phyloP scores from a whole-genome alignment of 345 rosid species.

The Eucalyptus sp. region DNA sequence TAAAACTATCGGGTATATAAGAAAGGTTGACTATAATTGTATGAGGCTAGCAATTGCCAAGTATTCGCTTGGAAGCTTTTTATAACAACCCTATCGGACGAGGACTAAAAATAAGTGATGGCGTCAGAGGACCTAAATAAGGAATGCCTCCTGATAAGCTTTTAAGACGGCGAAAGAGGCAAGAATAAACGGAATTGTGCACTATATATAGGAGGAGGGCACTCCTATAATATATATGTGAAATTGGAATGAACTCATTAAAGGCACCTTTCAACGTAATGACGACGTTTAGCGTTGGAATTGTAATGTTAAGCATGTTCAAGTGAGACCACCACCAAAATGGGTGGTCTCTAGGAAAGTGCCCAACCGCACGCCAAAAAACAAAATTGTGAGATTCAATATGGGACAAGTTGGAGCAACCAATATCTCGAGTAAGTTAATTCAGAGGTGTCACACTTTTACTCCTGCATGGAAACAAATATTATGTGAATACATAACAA shows the following conservation, averaged over 20 bases:
- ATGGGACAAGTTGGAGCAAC: too few species aligned
- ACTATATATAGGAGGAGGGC: background rate
- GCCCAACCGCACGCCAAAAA: background rate
- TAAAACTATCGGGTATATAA: background rate
- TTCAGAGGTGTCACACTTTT: fast-evolving
- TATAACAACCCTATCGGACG: background rate
- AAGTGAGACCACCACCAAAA: background rate
- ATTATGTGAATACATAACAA: background rate
- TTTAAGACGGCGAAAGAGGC: fast-evolving
- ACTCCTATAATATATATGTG: background rate
- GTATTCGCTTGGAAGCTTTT: background rate
- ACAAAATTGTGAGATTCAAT: background rate
- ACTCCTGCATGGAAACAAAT: background rate
- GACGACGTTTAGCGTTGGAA: background rate
- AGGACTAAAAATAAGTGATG: background rate
- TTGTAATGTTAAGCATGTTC: background rate
- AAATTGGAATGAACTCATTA: background rate
- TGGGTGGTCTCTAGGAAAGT: background rate
- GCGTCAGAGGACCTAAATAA: fast-evolving
- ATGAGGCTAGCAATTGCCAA: background rate
- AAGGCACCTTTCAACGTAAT: background rate
- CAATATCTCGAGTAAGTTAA: background rate
- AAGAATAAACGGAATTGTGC: background rate
- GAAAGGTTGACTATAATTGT: background rate
- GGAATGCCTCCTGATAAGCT: background rate